phyloP scores from a whole-genome alignment of 306 rosid genomes.

The Vigna radiata region DNA sequence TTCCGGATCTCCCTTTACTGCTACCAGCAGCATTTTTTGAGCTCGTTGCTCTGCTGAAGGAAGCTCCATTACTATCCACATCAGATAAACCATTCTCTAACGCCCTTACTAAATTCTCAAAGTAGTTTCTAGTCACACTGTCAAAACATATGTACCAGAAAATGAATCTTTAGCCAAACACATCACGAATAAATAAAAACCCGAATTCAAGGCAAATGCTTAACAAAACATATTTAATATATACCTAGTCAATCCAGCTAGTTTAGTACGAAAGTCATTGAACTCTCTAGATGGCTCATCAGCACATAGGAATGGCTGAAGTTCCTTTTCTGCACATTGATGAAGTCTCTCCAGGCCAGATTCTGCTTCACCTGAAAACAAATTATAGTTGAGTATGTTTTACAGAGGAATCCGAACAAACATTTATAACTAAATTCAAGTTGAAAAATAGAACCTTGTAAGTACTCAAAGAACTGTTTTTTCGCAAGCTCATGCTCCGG shows the following conservation, averaged over 20 bases:
- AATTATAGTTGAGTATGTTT: slow-evolving; percentile 6
- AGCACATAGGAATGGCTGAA: slow-evolving; percentile 61
- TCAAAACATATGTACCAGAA: slow-evolving; percentile 39
- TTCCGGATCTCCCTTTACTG: slow-evolving; percentile 58
- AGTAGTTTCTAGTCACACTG: slow-evolving; percentile 75
- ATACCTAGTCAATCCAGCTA: slow-evolving; percentile 79
- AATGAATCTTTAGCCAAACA: not conserved
- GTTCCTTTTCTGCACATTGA: slow-evolving; percentile 84
- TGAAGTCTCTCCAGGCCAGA: slow-evolving; percentile 84
- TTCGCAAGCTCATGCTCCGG: slow-evolving; percentile 79
- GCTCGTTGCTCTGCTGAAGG: slow-evolving; percentile 60
- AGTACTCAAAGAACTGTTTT: slow-evolving; percentile 79
- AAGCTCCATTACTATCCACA: slow-evolving; percentile 62
- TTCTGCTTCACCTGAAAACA: slow-evolving; percentile 72
- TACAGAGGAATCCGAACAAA: slow-evolving; percentile 14
- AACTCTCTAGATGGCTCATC: slow-evolving; percentile 68
- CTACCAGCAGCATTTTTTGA: slow-evolving; percentile 58
- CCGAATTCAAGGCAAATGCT: not conserved
- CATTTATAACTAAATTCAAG: slow-evolving; percentile 34
- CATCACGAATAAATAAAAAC: not conserved
- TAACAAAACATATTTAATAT: slow-evolving; percentile 26
- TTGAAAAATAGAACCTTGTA: slow-evolving; percentile 61
- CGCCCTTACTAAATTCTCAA: slow-evolving; percentile 72
- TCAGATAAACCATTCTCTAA: slow-evolving; percentile 67
- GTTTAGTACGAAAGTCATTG: slow-evolving; percentile 77